Conservation (phyloP, 257 asterid species). For the Craterostigma plantagineum region DNA sequence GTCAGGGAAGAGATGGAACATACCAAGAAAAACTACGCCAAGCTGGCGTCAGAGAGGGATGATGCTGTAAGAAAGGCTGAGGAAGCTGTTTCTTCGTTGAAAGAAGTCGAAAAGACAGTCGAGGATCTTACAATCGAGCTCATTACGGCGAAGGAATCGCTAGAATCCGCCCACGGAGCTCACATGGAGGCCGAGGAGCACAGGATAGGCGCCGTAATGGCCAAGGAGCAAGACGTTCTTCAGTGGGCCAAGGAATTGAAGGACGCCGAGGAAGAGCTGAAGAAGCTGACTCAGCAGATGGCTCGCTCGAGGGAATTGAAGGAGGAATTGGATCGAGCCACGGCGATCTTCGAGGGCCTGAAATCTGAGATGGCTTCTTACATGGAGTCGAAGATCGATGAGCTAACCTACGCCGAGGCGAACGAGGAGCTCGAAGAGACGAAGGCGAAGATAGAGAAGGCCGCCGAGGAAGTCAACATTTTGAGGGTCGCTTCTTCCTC, state of each 20-base stretch:
- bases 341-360: constrained; percentile 33
- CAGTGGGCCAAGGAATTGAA: constrained; percentile 67
- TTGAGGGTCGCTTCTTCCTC: constrained; percentile 60
- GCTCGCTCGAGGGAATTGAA: constrained; percentile 38
- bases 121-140: constrained; percentile 84
- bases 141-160: constrained; percentile 50
- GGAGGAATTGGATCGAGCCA: constrained; percentile 44
- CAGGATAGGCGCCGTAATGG: constrained; percentile 64
- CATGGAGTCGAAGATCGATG: constrained; percentile 51
- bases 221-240: constrained; percentile 56
- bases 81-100: constrained; percentile 38
- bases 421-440: constrained; percentile 70
- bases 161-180: constrained; percentile 79
- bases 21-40: constrained; percentile 35
- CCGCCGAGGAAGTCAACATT: constrained; percentile 32
- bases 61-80: constrained; percentile 42
- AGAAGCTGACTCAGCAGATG: constrained; percentile 33
- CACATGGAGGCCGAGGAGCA: constrained; percentile 91
- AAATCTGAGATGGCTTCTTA: constrained; percentile 71
- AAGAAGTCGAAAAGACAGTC: constrained; percentile 65
- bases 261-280: constrained; percentile 55
- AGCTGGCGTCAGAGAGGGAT: constrained; percentile 46
- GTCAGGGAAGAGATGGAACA: constrained; percentile 42
- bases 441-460: constrained; percentile 50
- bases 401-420: constrained; percentile 32